Percentiles rank a stretch among this genome's conserved stretches.
phyloP scores from a whole-genome alignment of 495 filamentous ascomycete genomes.

The Pyrenula massariospora region DNA sequence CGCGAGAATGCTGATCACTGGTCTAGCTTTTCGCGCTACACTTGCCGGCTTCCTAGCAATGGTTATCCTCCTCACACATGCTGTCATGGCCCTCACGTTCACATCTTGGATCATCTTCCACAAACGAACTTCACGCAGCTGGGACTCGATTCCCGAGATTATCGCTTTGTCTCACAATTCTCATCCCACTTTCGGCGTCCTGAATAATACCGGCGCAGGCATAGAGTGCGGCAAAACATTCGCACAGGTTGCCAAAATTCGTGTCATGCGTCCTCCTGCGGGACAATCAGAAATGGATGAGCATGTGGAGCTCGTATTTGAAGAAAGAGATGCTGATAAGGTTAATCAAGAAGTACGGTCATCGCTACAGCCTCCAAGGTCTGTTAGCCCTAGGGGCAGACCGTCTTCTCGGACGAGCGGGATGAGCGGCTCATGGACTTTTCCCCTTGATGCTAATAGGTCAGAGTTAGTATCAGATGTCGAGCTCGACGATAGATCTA shows the following conservation, averaged over 20 bases:
- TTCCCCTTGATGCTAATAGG: neutral
- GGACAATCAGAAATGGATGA: neutral
- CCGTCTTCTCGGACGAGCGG: neutral
- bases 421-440: neutral
- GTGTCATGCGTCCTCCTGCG: neutral
- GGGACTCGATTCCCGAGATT: conserved; percentile 6
- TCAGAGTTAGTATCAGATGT: neutral
- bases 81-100: neutral
- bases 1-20: conserved; percentile 5
- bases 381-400: neutral
- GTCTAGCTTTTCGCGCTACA: conserved; percentile 3
- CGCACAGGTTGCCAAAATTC: conserved; percentile 4
- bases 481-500: neutral
- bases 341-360: no score
- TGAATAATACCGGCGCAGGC: conserved; percentile 4
- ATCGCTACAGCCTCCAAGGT: no score
- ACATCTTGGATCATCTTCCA: conserved; percentile 1
- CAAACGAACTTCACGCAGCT: conserved; percentile 5
- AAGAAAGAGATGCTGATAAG: no score
- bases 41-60: conserved; percentile 6
- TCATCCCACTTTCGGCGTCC: neutral
- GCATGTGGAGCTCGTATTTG: conserved; percentile 7
- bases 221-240: conserved; percentile 2
- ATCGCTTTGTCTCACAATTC: conserved; percentile 6
- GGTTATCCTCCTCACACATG: conserved; percentile 5